Percentiles rank a stretch among this genome's conserved stretches.
Evolutionary conservation across 2,329 filamentous ascomycete species (phyloP).

Genomic region (Erysiphe pulchra): DNA sequence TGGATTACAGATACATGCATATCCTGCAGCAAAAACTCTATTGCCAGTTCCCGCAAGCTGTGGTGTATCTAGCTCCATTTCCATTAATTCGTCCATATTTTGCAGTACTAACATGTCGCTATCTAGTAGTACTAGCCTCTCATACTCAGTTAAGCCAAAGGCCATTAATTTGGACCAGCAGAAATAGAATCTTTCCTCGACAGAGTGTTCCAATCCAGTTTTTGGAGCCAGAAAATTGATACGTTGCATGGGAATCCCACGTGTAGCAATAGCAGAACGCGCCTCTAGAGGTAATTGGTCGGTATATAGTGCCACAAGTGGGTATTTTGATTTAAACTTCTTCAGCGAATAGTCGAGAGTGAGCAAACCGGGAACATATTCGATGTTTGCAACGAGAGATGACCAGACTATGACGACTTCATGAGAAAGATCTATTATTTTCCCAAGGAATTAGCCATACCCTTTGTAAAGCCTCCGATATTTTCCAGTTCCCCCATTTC

Average conservation of each 20-base stretch:
- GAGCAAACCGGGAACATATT: constrained; percentile 59
- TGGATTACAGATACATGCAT: constrained; percentile 74
- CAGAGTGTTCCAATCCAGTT: constrained; percentile 36
- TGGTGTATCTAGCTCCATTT: constrained; percentile 41
- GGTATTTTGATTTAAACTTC: constrained; percentile 38
- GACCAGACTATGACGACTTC: constrained; percentile 41
- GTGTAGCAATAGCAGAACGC: constrained; percentile 38
- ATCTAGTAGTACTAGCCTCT: constrained; percentile 61
- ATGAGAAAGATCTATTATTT: too few relatives aligned
- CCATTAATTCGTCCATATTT: constrained; percentile 88
- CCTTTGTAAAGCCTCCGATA: too few relatives aligned
- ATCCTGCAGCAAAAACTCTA: constrained; percentile 56
- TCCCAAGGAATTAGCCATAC: too few relatives aligned
- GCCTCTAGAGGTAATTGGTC: constrained; percentile 45
- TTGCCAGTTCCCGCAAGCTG: constrained; percentile 22
- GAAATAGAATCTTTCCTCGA: constrained; percentile 68
- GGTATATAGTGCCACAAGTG: constrained; percentile 63
- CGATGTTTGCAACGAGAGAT: constrained; percentile 60
- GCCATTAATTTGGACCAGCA: constrained; percentile 72
- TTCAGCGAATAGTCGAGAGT: constrained; percentile 59
- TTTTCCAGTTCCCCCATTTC: too few relatives aligned
- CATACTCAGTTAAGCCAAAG: constrained; percentile 53
- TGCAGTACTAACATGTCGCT: constrained; percentile 62
- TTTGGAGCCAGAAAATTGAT: constrained; percentile 50
- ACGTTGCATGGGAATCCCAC: constrained; percentile 41